Base-by-base conservation (phyloP, 805 yeast species). In the Ogataea degrootiae region DNA sequence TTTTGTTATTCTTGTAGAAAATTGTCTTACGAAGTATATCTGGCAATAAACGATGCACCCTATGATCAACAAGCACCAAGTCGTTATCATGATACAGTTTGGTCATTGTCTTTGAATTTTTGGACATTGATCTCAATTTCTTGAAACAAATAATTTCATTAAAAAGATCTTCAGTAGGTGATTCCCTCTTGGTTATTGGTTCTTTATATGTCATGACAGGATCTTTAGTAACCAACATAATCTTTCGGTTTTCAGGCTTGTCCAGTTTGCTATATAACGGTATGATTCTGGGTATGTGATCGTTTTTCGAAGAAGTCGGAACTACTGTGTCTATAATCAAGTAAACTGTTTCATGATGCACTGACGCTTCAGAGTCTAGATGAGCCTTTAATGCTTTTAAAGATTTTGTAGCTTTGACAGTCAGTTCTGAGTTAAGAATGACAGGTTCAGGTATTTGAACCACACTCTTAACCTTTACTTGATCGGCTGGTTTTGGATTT, bases 161-260 rank as follows among this genome's bases (percentile, higher is more conserved):
- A 62, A 87, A 85, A 36, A 71, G 52, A 48, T 83, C 86, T 45
- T 81, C 79, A 0, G 90, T 82, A 1, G 76, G 72, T 1, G 80
- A 69, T 16, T 72, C 79, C 48, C 74, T 73, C 29, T 66, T 68
- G 6, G 72, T 69, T 5, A 86, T 61, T 5, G 74, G 71, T 11
- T 69, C 70, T 34, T 81, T 70, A 56, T 80, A 86, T 6, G 73
- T 70, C 5, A 76, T 69, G 5, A 83, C 77, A 1, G 92, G 91
- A 58, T 87, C 94, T 53, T 84, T 86, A 8, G 92, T 84, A 14
- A 88, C 73, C 17, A 88, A 69, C 4, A 86, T 60, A 5, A 85
- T 74, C 21, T 79, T 68, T 43, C 75, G 68, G 19, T 76, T 75
- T 19, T 74, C 73, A 2, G 79, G 61, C 47, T 71, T 72, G 44